Evolutionary conservation across 805 yeast species (phyloP), one percentile per base, ranked within the genome.

Genomic region (Wilhelminamyces savonicus): DNA sequence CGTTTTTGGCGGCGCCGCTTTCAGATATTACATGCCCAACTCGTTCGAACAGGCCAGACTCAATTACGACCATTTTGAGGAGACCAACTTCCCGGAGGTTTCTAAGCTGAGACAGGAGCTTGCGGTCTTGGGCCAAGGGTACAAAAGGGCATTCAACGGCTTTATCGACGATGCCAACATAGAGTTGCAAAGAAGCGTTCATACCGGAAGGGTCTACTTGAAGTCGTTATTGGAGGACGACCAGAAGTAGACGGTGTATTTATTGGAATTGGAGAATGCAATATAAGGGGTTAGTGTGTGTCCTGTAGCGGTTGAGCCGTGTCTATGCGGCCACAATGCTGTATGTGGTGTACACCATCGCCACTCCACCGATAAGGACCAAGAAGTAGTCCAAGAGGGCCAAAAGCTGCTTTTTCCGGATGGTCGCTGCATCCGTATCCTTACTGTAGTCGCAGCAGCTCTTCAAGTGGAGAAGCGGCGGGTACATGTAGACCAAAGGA

Each of bases 401-500:
- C 50, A 66, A 55, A 34, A 44, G 48, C 24, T 44, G 55, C 10
- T 65, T 50, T 17, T 56, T 45, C 8, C 65, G 62, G 9, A 36
- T 44, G 29, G 50, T 55, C 3, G 26, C 20, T 7, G 32, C 23
- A 10, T 26, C 23, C 13, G 46, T 29, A 1, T 40, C 43, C 5
- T 40, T 40, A 16, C 39, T 40, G 30, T 39, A 38, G 21, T 38
- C 41, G 36, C 69, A 63, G 37, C 76, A 72, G 32, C 76, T 61
- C 46, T 62, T 69, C 31, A 75, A 62, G 46, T 83, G 92, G 30
- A 83, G 58, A 66, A 83, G 65, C 12, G 94, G 92, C 7, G 94
- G 92, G 46, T 82, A 82, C 76, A 83, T 78, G 58, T 83, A 83
- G 4, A 83, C 92, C 59, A 83, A 67, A 2, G 94, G 94, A 32